Percentiles rank a stretch among this genome's conserved stretches.
These are phyloP conservation scores for Alopecurus myosuroides DNA, from an alignment of 176 grass and related monocot species.

Conservation along the genomic window DNA sequence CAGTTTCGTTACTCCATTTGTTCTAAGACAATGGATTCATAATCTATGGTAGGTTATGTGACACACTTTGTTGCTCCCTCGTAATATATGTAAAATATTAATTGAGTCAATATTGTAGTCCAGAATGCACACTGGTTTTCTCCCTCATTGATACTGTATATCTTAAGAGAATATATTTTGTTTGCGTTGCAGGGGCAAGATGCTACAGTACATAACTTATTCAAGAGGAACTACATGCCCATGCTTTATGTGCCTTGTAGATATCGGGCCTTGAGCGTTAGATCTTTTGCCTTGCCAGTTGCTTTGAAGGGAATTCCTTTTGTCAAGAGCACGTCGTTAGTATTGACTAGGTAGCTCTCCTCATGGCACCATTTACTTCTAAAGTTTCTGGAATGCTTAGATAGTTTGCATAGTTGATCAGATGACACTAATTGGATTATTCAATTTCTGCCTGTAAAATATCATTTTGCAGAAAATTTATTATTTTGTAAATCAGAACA, in stretches of 20 bases:
- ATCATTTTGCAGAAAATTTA: neutral
- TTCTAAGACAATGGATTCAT: neutral
- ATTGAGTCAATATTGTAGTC: neutral
- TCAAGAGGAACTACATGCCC: slow-evolving; percentile 47
- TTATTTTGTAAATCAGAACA: slow-evolving; percentile 4
- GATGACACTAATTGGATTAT: slow-evolving; percentile 4
- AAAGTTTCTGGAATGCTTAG: slow-evolving; percentile 5
- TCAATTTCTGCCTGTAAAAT: slow-evolving; percentile 6
- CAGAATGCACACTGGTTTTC: neutral
- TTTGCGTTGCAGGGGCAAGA: slow-evolving; percentile 51
- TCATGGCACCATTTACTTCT: slow-evolving; percentile 13
- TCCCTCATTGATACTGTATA: neutral
- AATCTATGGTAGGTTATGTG: neutral
- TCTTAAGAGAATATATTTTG: neutral
- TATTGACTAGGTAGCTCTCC: slow-evolving; percentile 63
- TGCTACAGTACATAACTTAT: slow-evolving; percentile 32
- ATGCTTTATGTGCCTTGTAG: slow-evolving; percentile 40
- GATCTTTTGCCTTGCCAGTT: slow-evolving; percentile 54
- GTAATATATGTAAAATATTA: neutral
- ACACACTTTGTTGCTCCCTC: neutral
- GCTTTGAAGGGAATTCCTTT: slow-evolving; percentile 61
- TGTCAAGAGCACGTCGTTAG: slow-evolving; percentile 54
- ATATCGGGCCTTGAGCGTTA: slow-evolving; percentile 42
- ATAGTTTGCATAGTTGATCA: neutral
- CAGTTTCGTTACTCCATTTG: neutral